These are phyloP conservation scores for Phytophthora pluvialis DNA, from an alignment of 352 stramenopile genomes.

Conservation along the genomic window DNA sequence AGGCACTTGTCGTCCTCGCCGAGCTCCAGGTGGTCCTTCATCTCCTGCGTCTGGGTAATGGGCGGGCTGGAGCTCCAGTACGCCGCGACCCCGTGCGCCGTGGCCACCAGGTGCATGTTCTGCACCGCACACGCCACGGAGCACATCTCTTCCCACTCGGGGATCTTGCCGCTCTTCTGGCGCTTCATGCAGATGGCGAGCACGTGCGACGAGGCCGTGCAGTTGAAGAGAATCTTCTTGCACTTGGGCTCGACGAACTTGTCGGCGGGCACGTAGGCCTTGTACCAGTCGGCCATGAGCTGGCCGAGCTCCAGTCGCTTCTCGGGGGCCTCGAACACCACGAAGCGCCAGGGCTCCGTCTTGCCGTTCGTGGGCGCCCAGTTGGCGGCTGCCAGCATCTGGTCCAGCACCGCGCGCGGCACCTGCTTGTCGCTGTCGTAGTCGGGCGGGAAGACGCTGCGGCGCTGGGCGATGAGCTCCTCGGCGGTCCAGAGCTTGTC, in stretches of 20 bases:
- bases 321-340: constrained; percentile 69
- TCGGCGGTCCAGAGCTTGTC: constrained; percentile 69
- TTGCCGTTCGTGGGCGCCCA: constrained; percentile 84
- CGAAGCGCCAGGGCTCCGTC: constrained; percentile 87
- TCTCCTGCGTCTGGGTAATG: constrained; percentile 67
- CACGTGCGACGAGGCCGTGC: constrained; percentile 71
- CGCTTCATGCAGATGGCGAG: constrained; percentile 90
- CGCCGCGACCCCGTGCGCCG: constrained; percentile 69
- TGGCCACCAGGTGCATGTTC: constrained; percentile 84
- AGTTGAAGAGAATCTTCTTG: constrained; percentile 80
- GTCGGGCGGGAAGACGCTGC: constrained; percentile 76
- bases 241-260: constrained; percentile 85
- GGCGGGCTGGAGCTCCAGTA: constrained; percentile 87
- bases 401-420: constrained; percentile 62
- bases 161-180: constrained; percentile 80
- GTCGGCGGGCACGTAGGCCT: constrained; percentile 58
- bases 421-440: constrained; percentile 68
- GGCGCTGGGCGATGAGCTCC: constrained; percentile 78
- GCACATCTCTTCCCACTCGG: constrained; percentile 84
- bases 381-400: constrained; percentile 82
- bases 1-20: constrained; percentile 79
- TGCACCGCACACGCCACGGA: constrained; percentile 80
- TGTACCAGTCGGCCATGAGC: constrained; percentile 75
- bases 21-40: constrained; percentile 83
- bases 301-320: constrained; percentile 64